Evolutionary conservation across 1,284 basidiomycete species (phyloP).

Genomic region (Uromyces viciae-fabae): DNA sequence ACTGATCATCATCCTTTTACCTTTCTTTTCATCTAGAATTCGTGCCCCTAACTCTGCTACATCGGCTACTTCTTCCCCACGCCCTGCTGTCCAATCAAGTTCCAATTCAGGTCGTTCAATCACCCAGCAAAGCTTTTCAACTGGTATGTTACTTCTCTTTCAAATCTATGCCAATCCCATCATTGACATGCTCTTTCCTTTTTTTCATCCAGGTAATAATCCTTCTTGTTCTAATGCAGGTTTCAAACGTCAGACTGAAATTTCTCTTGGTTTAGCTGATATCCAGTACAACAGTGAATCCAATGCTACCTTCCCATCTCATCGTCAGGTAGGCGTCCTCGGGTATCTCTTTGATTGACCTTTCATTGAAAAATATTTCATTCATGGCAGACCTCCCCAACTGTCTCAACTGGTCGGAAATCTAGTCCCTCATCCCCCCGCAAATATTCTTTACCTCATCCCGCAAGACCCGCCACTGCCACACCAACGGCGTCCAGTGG

Average conservation of each 20-base stretch:
- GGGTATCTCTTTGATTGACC: neutral
- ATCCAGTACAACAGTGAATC: conserved; percentile 3
- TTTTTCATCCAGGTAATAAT: neutral
- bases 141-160: neutral
- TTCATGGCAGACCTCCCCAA: neutral
- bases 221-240: neutral
- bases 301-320: conserved; percentile 12
- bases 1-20: neutral
- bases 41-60: conserved; percentile 18
- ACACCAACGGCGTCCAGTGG: conserved; percentile 20
- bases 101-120: neutral
- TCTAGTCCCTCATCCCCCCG: conserved; percentile 40
- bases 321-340: conserved; percentile 24
- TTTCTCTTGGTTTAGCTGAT: neutral
- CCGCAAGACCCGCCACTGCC: conserved; percentile 23
- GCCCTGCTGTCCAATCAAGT: conserved; percentile 20
- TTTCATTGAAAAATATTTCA: too few relatives aligned
- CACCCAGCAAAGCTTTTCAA: neutral
- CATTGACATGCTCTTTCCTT: neutral
- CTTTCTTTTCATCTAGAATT: conserved; percentile 9
- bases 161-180: neutral
- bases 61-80: conserved; percentile 3
- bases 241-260: neutral
- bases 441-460: conserved; percentile 33
- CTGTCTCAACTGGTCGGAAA: conserved; percentile 30